Conservation (phyloP, 768 basidiomycete genomes). For the Amanita exitialis region DNA sequence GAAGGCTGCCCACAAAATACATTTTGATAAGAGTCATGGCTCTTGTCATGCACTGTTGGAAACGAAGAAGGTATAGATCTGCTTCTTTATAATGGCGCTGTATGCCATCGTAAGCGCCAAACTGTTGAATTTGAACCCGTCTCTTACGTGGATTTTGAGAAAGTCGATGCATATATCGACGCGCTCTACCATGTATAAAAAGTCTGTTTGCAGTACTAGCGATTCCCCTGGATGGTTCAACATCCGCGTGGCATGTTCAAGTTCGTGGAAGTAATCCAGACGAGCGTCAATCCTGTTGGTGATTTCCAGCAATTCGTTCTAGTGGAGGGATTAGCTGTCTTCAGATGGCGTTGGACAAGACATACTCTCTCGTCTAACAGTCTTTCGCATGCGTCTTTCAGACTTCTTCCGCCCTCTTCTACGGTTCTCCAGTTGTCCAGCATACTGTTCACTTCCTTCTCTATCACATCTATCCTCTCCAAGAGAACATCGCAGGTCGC, state of each 20-base stretch:
- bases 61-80: slow-evolving; percentile 90
- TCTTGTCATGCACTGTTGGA: slow-evolving; percentile 96
- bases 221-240: slow-evolving; percentile 91
- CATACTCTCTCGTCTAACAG: slow-evolving; percentile 83
- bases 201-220: slow-evolving; percentile 83
- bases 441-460: slow-evolving; percentile 71
- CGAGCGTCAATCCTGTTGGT: slow-evolving; percentile 77
- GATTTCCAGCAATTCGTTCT: slow-evolving; percentile 71
- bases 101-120: not conserved
- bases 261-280: slow-evolving; percentile 89
- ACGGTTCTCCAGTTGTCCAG: slow-evolving; percentile 78
- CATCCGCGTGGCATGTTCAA: slow-evolving; percentile 89
- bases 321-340: slow-evolving; percentile 3
- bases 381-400: slow-evolving; percentile 87
- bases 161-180: slow-evolving; percentile 93
- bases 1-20: slow-evolving; percentile 83
- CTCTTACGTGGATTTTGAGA: slow-evolving; percentile 71
- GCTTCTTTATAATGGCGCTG: slow-evolving; percentile 90
- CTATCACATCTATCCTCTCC: slow-evolving; percentile 63
- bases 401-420: slow-evolving; percentile 83
- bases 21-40: slow-evolving; percentile 98
- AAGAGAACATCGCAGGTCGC: slow-evolving; percentile 68
- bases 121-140: not conserved
- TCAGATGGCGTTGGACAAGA: slow-evolving; percentile 6
- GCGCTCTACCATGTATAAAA: slow-evolving; percentile 92